Base-by-base conservation (phyloP, 768 basidiomycete species). In the Termitomyces heimii region DNA sequence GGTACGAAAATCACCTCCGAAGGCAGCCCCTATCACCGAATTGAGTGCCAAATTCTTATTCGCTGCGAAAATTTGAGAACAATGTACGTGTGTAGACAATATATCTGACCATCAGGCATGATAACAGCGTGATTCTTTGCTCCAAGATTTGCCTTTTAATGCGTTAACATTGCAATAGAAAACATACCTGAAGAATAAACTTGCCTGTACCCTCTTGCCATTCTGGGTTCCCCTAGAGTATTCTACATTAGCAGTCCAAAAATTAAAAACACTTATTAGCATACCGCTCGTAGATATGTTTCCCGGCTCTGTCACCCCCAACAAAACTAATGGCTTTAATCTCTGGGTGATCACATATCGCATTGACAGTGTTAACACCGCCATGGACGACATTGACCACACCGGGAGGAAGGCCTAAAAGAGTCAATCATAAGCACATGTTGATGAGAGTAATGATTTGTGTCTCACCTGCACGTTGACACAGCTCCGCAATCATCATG, bases 281-380 rank as follows among this genome's bases (percentile, higher is more conserved):
- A 62, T 63, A 82, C 89, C 93, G 79, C 65, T 95, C 84, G 65
- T 93, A 98, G 58, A 99, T 99, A 64, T 98, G 93, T 63, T 84
- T 88, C 34, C 96, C 96, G 4, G 96, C 96, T 28, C 80, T 80
- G 70, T 99, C 92, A 28, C 93, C 92, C 16, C 96, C 96, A 8
- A 99, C 96, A 66, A 99, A 98, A 61, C 92, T 93, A 67, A 98
- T 94, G 4, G 96, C 96, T 67, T 85, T 94, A 75, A 99, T 93
- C 3, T 79, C 74, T 4, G 94, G 88, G 66, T 94, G 84, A 67
- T 98, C 94, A 68, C 94, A 98, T 52, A 99, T 94, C 13, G 87
- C 82, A 64, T 98, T 96, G 47, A 99, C 96, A 2, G 93, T 94
- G 1, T 87, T 84, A 29, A 88, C 85, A 8, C 87, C 85, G 18